A percentile compares a stretch with the other conserved stretches of the same genome.
Conservation (phyloP, 805 yeast species). For the Ogataea thermomethanolica region DNA sequence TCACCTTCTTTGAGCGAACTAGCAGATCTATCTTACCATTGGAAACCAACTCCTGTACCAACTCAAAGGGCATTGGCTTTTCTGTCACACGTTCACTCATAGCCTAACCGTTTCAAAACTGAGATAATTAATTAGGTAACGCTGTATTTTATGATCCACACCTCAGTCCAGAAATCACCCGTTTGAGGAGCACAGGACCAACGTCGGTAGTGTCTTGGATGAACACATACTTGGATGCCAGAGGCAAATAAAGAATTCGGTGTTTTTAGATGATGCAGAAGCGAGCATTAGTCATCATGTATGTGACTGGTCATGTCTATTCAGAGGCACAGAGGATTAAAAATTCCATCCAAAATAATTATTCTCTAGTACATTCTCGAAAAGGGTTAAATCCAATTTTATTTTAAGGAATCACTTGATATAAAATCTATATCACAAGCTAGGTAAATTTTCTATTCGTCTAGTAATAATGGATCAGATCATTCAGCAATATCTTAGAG, state of each 20-base stretch:
- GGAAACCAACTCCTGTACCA: conserved; percentile 36
- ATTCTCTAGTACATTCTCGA: conserved; percentile 11
- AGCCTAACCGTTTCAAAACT: too few species aligned
- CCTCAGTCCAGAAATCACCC: neutral
- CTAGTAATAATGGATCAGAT: conserved; percentile 17
- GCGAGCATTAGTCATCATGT: too few species aligned
- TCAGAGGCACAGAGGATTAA: too few species aligned
- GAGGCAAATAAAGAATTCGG: too few species aligned
- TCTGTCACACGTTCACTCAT: conserved; percentile 8
- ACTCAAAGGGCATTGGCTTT: conserved; percentile 46
- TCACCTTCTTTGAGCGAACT: conserved; percentile 44
- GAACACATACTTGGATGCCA: too few species aligned
- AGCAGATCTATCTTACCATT: conserved; percentile 44
- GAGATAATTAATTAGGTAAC: too few species aligned
- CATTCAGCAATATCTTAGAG: conserved; percentile 18
- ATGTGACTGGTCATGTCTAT: too few species aligned
- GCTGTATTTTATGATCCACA: too few species aligned
- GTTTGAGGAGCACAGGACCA: neutral
- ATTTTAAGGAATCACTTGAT: neutral
- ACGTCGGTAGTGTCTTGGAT: too few species aligned
- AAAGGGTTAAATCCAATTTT: neutral
- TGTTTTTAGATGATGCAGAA: too few species aligned
- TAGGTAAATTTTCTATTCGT: neutral
- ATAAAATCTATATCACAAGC: neutral
- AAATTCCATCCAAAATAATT: neutral